Evolutionary conservation across 2,329 filamentous ascomycete genomes (phyloP), one percentile per base, ranked within the genome.

Genomic region (Cladophialophora exuberans): DNA sequence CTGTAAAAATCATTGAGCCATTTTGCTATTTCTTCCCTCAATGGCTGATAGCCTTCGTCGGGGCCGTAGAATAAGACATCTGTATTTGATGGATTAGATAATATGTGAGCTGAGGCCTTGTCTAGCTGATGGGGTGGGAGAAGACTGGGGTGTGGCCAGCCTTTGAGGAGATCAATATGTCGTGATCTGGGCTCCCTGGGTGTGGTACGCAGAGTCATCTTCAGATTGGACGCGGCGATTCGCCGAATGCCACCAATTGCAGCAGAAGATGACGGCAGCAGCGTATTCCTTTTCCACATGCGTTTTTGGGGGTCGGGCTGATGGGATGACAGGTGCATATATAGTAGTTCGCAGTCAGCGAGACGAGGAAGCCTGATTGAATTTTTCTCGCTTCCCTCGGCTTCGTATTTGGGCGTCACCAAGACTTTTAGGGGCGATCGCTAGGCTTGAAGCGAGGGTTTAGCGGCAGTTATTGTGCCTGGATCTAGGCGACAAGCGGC

Each of bases 1-100:
- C 68, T 60, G 67, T 90, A 93, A 65, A 86, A 86, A 0, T 67
- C 63, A 1, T 77, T 80, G 35, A 96, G 76, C 88, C 89, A 96
- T 33, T 72, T 67, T 3, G 89, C 86, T 28, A 96, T 73, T 35
- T 83, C 79, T 57, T 83, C 76, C 11, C 90, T 81, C 31, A 94
- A 76, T n/a, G 84, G 84, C 58, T 79, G 73, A 65, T 87, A 87
- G 23, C 92, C 92, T 38, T 83, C 75, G 69, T 95, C 89, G 0
- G 90, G 86, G 0, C 87, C 92, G 66, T 96, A 96, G 54, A 86
- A 79, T 31, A 96, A 79, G n/a, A 81, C 87, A 54, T 80, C 74
- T 17, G 20, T 54, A 9, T 62, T 58, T 20, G 33, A 13, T 3
- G 52, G 44, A 26, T 59, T 22, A 9, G 53, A 50, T 10, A 65